Evolutionary conservation across 2,329 filamentous ascomycete genomes (phyloP).

Genomic region (Pseudopyrenochaeta lycopersici): DNA sequence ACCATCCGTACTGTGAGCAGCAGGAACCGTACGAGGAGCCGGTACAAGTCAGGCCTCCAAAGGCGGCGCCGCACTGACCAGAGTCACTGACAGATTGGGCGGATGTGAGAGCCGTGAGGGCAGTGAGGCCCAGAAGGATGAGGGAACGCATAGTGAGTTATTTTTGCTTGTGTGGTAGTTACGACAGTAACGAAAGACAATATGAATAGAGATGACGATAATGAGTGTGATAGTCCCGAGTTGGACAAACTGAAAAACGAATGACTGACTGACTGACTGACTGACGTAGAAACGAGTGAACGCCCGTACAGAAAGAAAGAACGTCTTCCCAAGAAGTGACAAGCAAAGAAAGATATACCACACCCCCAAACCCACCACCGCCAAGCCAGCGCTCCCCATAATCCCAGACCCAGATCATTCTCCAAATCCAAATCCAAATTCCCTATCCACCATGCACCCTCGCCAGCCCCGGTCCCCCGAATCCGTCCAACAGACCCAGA

Average conservation of each 20-base stretch:
- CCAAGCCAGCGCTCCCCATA: too few species aligned
- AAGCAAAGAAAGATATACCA: background rate
- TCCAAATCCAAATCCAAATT: too few species aligned
- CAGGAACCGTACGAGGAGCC: constrained; percentile 48
- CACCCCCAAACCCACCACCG: background rate
- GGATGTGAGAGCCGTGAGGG: background rate
- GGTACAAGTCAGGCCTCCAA: constrained; percentile 18
- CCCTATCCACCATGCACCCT: background rate
- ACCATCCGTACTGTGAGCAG: constrained; percentile 53
- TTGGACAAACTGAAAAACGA: background rate
- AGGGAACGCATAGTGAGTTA: background rate
- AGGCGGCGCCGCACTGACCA: background rate
- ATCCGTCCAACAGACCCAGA: background rate
- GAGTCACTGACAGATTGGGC: background rate
- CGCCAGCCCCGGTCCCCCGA: background rate
- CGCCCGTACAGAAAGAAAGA: background rate
- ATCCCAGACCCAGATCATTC: too few species aligned
- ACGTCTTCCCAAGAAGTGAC: background rate
- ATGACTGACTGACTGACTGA: background rate
- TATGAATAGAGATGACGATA: too few species aligned
- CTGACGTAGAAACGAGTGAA: background rate
- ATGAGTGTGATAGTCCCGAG: background rate
- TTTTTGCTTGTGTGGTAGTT: too few species aligned
- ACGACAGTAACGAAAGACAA: too few species aligned
- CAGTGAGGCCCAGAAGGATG: constrained; percentile 1